Evolutionary conservation across 805 yeast species (phyloP).

Genomic region (Nakazawaea holstii): DNA sequence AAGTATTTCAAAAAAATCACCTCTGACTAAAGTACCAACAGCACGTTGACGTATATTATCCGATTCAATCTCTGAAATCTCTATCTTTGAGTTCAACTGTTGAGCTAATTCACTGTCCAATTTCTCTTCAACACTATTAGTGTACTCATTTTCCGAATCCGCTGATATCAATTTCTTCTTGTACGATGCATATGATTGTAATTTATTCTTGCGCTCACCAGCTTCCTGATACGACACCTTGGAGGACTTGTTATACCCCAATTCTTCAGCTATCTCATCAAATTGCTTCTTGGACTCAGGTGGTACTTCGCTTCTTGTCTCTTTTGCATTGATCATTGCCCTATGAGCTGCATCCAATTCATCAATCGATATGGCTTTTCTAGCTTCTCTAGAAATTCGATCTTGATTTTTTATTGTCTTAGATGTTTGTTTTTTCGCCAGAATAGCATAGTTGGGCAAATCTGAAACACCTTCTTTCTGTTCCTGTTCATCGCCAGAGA

Average conservation of each 20-base stretch:
- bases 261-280: conserved; percentile 25
- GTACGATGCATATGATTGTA: conserved; percentile 54
- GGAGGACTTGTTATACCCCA: conserved; percentile 37
- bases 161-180: conserved; percentile 58
- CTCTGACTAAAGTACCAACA: conserved; percentile 67
- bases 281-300: conserved; percentile 23
- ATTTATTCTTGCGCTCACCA: conserved; percentile 39
- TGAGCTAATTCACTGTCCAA: conserved; percentile 57
- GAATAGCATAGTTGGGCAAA: conserved; percentile 50
- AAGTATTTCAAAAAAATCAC: conserved; percentile 49
- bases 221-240: conserved; percentile 44
- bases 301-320: conserved; percentile 30
- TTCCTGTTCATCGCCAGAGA: conserved; percentile 44
- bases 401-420: conserved; percentile 20
- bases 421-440: conserved; percentile 13
- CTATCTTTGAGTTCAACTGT: conserved; percentile 45
- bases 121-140: conserved; percentile 61
- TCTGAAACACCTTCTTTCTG: conserved; percentile 53
- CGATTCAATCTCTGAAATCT: conserved; percentile 49
- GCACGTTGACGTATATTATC: conserved; percentile 50
- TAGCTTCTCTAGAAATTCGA: conserved; percentile 32
- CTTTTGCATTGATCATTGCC: conserved; percentile 53
- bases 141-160: conserved; percentile 44
- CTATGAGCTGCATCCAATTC: conserved; percentile 54
- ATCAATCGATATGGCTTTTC: conserved; percentile 46